These are phyloP conservation scores for Mucor circinelloides DNA, from an alignment of 371 early-diverging fungal species.

Conservation along the genomic window DNA sequence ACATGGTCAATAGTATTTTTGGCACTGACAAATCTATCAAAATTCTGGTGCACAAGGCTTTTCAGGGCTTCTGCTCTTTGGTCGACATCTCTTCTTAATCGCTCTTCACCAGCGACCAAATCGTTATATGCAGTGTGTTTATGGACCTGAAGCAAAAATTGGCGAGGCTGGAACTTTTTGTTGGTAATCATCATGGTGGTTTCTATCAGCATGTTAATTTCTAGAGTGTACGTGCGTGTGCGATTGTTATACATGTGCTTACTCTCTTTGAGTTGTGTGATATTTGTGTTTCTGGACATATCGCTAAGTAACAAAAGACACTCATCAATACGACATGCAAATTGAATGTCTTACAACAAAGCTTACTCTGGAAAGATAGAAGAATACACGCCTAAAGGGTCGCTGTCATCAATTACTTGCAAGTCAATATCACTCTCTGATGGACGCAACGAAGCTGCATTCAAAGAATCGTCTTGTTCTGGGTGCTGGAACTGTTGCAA, in stretches of 20 bases:
- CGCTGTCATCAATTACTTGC: conserved; percentile 42
- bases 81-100: conserved; percentile 72
- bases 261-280: conserved; percentile 52
- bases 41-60: conserved; percentile 89
- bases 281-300: conserved; percentile 34
- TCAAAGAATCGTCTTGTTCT: conserved; percentile 16
- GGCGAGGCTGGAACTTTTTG: conserved; percentile 79
- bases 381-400: conserved; percentile 46
- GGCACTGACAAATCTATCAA: conserved; percentile 95
- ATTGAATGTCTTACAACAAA: neutral
- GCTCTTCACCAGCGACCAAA: conserved; percentile 72
- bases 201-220: conserved; percentile 28
- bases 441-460: conserved; percentile 12
- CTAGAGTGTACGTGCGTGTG: too few relatives aligned
- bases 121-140: conserved; percentile 81
- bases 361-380: conserved; percentile 52
- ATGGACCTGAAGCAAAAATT: conserved; percentile 86
- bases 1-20: conserved; percentile 94
- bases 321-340: neutral
- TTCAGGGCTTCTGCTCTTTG: conserved; percentile 87
- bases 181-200: conserved; percentile 53
- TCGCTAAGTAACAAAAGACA: conserved; percentile 24
- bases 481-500: conserved; percentile 44
- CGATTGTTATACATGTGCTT: too few relatives aligned
- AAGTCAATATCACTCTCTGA: conserved; percentile 39